Evolutionary conservation across 768 basidiomycete genomes (phyloP).

Genomic region (Gloeophyllum trabeum): DNA sequence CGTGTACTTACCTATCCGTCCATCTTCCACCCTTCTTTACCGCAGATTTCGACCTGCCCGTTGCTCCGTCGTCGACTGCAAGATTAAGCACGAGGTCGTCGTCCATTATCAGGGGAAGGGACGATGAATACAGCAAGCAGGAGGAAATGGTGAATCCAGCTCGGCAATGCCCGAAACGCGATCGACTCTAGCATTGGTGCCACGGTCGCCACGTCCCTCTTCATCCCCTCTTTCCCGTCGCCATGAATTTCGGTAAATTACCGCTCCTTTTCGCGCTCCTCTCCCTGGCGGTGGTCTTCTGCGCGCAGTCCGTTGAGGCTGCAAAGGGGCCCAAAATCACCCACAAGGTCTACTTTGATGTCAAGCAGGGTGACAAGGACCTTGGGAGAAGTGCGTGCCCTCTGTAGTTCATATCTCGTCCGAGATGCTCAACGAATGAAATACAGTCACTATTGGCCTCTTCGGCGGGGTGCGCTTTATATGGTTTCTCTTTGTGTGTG

Average conservation of each 20-base stretch:
- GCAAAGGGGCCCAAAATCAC: conserved; percentile 81
- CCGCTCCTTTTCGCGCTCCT: conserved; percentile 52
- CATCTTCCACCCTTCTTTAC: conserved; percentile 56
- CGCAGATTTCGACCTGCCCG: conserved; percentile 13
- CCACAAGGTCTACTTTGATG: conserved; percentile 89
- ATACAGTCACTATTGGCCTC: conserved; percentile 72
- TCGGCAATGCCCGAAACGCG: not conserved
- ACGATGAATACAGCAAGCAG: not conserved
- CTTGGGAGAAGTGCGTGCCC: conserved; percentile 62
- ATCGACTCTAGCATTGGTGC: not conserved
- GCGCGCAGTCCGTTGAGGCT: conserved; percentile 63
- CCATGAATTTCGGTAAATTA: conserved; percentile 47
- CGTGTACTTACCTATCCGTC: conserved; percentile 58
- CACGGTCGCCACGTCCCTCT: conserved; percentile 11
- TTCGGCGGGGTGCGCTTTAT: conserved; percentile 65
- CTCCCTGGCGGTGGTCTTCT: conserved; percentile 59
- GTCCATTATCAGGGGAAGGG: conserved; percentile 33
- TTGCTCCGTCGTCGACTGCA: conserved; percentile 14
- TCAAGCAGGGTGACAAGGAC: conserved; percentile 82
- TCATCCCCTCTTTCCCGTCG: conserved; percentile 19
- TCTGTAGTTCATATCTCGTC: not conserved
- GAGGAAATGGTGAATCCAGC: not conserved
- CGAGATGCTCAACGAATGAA: conserved; percentile 6
- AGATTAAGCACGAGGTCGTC: conserved; percentile 72
- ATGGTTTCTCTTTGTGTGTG: not conserved